These are phyloP conservation scores for Annulohypoxylon maeteangense DNA, from an alignment of 495 filamentous ascomycete genomes.

Conservation along the genomic window DNA sequence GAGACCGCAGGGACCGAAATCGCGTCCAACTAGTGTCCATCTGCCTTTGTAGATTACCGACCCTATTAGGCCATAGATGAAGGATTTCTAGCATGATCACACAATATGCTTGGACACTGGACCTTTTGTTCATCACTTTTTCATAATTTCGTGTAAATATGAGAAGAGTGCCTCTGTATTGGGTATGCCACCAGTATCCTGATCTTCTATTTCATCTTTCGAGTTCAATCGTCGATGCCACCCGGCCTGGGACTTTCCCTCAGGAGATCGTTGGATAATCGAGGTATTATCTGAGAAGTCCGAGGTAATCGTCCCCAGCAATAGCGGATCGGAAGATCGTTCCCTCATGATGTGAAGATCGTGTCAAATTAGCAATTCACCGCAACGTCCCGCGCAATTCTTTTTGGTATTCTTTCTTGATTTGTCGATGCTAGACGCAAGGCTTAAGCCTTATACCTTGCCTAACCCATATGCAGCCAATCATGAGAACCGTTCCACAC, in stretches of 20 bases:
- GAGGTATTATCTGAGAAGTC: constrained; percentile 7
- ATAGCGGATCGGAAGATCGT: constrained; percentile 14
- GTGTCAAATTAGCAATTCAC: constrained; percentile 36
- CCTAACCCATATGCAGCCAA: constrained; percentile 65
- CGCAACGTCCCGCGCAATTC: constrained; percentile 26
- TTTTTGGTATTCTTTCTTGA: constrained; percentile 48
- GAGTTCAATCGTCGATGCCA: constrained; percentile 17
- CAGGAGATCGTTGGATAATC: constrained; percentile 19
- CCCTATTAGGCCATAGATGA: neutral
- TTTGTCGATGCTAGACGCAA: constrained; percentile 53
- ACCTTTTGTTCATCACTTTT: neutral
- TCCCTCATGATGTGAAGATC: constrained; percentile 23
- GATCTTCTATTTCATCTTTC: constrained; percentile 16
- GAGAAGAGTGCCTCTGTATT: constrained; percentile 26
- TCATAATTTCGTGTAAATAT: constrained; percentile 1
- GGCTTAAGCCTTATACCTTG: constrained; percentile 60
- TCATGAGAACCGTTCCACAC: constrained; percentile 63
- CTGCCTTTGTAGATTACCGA: neutral
- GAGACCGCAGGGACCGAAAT: neutral
- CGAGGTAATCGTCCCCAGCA: constrained; percentile 7
- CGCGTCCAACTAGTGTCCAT: neutral
- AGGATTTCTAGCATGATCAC: neutral
- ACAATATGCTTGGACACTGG: neutral
- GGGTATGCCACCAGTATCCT: constrained; percentile 20
- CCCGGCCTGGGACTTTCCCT: constrained; percentile 9